These are phyloP conservation scores for Neurospora hispaniola DNA, from an alignment of 495 filamentous ascomycete species.

Conservation along the genomic window DNA sequence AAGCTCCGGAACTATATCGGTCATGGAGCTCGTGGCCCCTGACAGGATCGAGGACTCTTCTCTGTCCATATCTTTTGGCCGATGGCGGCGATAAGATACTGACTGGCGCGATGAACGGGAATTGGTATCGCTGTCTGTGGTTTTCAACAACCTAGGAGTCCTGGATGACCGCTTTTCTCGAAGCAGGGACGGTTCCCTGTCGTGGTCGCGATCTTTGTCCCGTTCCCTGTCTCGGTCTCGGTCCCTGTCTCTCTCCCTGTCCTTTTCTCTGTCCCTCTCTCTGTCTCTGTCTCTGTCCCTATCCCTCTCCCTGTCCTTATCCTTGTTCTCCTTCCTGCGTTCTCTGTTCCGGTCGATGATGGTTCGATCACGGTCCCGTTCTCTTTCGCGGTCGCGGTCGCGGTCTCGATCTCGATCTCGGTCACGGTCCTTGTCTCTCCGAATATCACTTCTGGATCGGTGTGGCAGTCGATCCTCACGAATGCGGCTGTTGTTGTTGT, in stretches of 20 bases:
- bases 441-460: slow-evolving; percentile 17
- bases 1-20: slow-evolving; percentile 42
- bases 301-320: slow-evolving; percentile 12
- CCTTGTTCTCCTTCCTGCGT: slow-evolving; percentile 8
- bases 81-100: slow-evolving; percentile 29
- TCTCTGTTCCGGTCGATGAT: slow-evolving; percentile 10
- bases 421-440: slow-evolving; percentile 22
- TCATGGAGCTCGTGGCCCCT: slow-evolving; percentile 26
- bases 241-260: background rate
- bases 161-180: slow-evolving; percentile 23
- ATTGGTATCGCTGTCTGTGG: slow-evolving; percentile 26
- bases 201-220: background rate
- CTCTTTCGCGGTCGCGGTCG: slow-evolving; percentile 8
- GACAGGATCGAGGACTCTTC: slow-evolving; percentile 18
- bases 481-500: slow-evolving; percentile 28
- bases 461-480: slow-evolving; percentile 28
- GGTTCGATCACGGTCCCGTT: slow-evolving; percentile 4
- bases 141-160: slow-evolving; percentile 23
- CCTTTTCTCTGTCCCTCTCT: slow-evolving; percentile 6
- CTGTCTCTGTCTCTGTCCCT: slow-evolving; percentile 14
- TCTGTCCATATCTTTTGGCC: slow-evolving; percentile 31
- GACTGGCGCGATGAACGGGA: slow-evolving; percentile 11
- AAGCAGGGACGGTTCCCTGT: slow-evolving; percentile 8
- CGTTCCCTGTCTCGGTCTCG: slow-evolving; percentile 9
- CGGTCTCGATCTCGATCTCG: slow-evolving; percentile 18